Conservation (phyloP, 2,329 filamentous ascomycete genomes). For the Fusarium euwallaceae region DNA sequence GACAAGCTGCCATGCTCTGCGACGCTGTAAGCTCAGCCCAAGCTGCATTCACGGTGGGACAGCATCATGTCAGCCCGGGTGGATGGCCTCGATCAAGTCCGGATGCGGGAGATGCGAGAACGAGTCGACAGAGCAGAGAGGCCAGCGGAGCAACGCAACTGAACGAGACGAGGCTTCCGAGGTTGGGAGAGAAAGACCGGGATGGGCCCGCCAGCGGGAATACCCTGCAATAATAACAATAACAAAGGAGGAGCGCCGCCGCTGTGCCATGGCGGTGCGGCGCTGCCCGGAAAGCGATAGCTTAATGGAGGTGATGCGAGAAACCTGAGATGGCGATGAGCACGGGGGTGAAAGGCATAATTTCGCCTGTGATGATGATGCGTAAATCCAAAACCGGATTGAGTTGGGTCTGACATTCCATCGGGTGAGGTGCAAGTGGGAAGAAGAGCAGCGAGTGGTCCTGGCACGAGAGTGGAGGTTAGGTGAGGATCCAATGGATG, state of each 20-base stretch:
- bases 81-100: constrained; percentile 16
- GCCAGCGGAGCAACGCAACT: not conserved
- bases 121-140: constrained; percentile 9
- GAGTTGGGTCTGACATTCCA: constrained; percentile 30
- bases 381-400: constrained; percentile 36
- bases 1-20: constrained; percentile 10
- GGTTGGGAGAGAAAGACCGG: constrained; percentile 31
- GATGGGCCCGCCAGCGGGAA: constrained; percentile 15
- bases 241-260: not conserved
- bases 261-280: not conserved
- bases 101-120: constrained; percentile 18
- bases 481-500: not conserved
- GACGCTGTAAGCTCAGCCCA: constrained; percentile 33
- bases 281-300: not conserved
- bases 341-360: constrained; percentile 16
- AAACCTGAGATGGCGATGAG: constrained; percentile 31
- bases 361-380: constrained; percentile 23
- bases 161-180: constrained; percentile 23
- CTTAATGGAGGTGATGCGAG: not conserved
- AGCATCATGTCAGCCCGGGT: constrained; percentile 33
- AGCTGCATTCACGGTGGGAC: constrained; percentile 22
- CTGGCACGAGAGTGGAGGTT: not conserved
- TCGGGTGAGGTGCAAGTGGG: constrained; percentile 22
- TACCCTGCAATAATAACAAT: constrained; percentile 24
- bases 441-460: constrained; percentile 5